Evolutionary conservation across 768 basidiomycete genomes (phyloP).

Genomic region (Rhizopogon roseolus): DNA sequence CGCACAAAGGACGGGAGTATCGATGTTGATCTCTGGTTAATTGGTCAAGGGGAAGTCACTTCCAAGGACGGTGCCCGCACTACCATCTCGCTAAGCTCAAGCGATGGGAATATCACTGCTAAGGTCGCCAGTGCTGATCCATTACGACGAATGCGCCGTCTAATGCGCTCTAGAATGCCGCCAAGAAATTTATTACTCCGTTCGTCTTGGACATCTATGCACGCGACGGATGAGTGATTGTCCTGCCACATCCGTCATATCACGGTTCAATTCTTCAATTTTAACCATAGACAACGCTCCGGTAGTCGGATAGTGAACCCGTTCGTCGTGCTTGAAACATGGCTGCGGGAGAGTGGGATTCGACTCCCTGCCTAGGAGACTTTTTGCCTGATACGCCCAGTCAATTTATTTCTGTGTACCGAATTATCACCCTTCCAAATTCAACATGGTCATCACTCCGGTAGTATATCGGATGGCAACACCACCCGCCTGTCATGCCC

Average conservation of each 20-base stretch:
- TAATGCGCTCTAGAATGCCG: slow-evolving; percentile 4
- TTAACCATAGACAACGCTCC: no score
- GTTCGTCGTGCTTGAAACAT: no score
- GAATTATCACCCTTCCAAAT: no score
- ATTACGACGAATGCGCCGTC: neutral
- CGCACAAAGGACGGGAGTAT: slow-evolving; percentile 10
- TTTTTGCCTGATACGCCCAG: no score
- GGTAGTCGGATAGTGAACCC: no score
- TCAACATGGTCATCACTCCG: no score
- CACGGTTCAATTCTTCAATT: slow-evolving; percentile 33
- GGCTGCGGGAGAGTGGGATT: no score
- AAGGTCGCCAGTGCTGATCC: slow-evolving; percentile 7
- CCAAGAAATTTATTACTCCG: slow-evolving; percentile 8
- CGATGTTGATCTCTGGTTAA: slow-evolving; percentile 21
- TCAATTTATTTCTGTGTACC: no score
- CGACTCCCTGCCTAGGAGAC: no score
- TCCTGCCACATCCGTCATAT: slow-evolving; percentile 38
- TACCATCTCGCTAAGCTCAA: slow-evolving; percentile 4
- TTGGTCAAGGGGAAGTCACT: slow-evolving; percentile 6
- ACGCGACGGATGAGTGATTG: slow-evolving; percentile 27
- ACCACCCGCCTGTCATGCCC: no score
- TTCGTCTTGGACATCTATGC: slow-evolving; percentile 8
- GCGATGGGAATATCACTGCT: slow-evolving; percentile 6
- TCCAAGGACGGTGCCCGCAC: neutral
- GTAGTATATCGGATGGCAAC: no score